Percentiles rank a stretch among this genome's conserved stretches.
Conservation (phyloP, 1,284 basidiomycete genomes). For the Tilletia walkeri region DNA sequence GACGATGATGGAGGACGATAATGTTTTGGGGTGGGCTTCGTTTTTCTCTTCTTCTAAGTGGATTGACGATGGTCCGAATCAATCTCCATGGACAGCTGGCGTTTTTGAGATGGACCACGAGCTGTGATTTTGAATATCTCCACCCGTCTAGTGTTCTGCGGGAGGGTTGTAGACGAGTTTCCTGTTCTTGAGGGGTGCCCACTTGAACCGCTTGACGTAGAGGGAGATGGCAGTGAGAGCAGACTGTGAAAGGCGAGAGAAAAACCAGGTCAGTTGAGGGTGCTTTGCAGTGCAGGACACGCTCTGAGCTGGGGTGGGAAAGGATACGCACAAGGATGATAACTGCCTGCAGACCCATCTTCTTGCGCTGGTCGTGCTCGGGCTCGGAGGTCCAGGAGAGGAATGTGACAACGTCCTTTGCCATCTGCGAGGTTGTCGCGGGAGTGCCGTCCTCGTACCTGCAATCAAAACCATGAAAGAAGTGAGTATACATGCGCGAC, state of each 20-base stretch:
- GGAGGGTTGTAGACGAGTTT: conserved; percentile 51
- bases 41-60: no score
- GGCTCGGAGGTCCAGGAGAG: conserved; percentile 69
- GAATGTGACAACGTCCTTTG: conserved; percentile 65
- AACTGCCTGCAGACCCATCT: conserved; percentile 70
- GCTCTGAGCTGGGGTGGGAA: conserved; percentile 62
- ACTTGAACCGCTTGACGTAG: conserved; percentile 94
- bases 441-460: conserved; percentile 69
- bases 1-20: no score
- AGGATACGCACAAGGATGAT: conserved; percentile 31
- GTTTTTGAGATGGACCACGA: no score
- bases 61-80: no score
- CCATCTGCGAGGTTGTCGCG: conserved; percentile 97
- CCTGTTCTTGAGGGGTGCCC: conserved; percentile 72
- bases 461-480: conserved; percentile 48
- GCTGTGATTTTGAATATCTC: background rate
- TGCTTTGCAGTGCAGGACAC: conserved; percentile 56
- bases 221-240: conserved; percentile 75
- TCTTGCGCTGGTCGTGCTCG: conserved; percentile 96
- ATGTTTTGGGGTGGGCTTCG: no score
- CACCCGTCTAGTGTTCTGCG: background rate
- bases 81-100: no score
- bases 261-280: background rate
- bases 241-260: conserved; percentile 72
- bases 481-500: background rate